These are phyloP conservation scores for Boletus rubropictus DNA, from an alignment of 768 basidiomycete species.

Conservation along the genomic window DNA sequence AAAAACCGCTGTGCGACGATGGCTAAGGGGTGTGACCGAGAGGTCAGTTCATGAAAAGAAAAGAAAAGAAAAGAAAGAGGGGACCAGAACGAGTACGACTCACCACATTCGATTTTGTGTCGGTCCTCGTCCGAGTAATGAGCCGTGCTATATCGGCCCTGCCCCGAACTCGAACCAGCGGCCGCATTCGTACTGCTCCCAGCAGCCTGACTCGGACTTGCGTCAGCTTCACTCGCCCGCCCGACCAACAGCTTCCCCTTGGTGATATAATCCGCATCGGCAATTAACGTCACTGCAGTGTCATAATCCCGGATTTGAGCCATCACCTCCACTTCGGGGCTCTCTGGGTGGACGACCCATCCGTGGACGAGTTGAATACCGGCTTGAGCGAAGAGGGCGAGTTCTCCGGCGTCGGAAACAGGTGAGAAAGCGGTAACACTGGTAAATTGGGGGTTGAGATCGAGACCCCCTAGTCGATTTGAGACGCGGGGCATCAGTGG, in stretches of 20 bases:
- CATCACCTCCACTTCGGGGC: slow-evolving; percentile 52
- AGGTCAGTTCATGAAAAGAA: background rate
- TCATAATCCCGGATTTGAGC: slow-evolving; percentile 62
- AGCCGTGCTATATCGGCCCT: slow-evolving; percentile 5
- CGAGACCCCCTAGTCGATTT: slow-evolving; percentile 64
- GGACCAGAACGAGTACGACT: slow-evolving; percentile 11
- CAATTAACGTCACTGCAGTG: slow-evolving; percentile 64
- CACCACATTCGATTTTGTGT: slow-evolving; percentile 67
- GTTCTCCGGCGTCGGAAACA: slow-evolving; percentile 60
- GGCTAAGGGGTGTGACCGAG: slow-evolving; percentile 38
- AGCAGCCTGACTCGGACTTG: slow-evolving; percentile 8
- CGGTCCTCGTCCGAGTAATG: slow-evolving; percentile 49
- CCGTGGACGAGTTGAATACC: slow-evolving; percentile 82
- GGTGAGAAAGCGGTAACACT: slow-evolving; percentile 64
- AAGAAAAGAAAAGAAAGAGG: no score
- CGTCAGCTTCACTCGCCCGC: slow-evolving; percentile 2
- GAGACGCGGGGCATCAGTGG: no score
- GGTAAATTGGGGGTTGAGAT: slow-evolving; percentile 82
- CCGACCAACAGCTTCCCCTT: slow-evolving; percentile 49
- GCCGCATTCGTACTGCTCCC: background rate
- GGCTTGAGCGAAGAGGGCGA: slow-evolving; percentile 79
- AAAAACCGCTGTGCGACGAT: slow-evolving; percentile 64
- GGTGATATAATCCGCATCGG: slow-evolving; percentile 72
- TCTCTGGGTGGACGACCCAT: slow-evolving; percentile 51
- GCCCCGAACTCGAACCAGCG: slow-evolving; percentile 5